Evolutionary conservation across 495 filamentous ascomycete genomes (phyloP), one percentile per base, ranked within the genome.

Genomic region (Echria macrotheca): DNA sequence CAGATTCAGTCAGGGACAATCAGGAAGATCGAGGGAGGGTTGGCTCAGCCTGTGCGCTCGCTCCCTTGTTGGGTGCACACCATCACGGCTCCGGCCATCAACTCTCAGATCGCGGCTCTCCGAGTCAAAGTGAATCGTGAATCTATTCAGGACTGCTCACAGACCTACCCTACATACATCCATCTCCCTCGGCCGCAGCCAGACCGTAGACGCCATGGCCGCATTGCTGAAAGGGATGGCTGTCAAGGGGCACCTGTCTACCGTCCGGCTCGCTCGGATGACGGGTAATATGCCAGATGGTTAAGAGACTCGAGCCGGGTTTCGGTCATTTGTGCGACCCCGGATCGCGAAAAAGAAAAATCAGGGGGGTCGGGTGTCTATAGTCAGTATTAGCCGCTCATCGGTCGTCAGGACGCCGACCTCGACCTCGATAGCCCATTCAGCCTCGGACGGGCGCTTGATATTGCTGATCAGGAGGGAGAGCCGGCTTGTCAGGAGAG

Each of bases 241-340:
- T 31, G 12, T 28, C 28, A 7, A 22, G 21, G 40, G 12, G 6
- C 28, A 33, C 26, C 18, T 24, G 19, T 29, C 24, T 15, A 6
- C 35, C 38, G 15, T 44, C 46, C 49, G 53, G 53, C 41, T 59
- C 32, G 45, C 26, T 50, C 47, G 45, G 53, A 40, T 29, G 23
- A 42, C 28, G 44, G 47, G n/a, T 48, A 49, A 51, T 52, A 57
- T 56, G 46, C 43, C 50, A 56, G 17, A n/a, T 45, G 26, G 39
- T 49, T 48, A 50, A 41, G 15, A 45, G 45, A 37, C 45, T 43
- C 35, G 47, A 50, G 53, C 53, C 47, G 42, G 54, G 50, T 57
- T 54, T 32, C 5, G 24, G 19, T 22, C 41, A 21, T 18, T 52
- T 52, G 49, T 47, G 44, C 31, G 19, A 56, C 32, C 44, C 33